These are phyloP conservation scores for Aspergillus piperis DNA, from an alignment of 2,329 filamentous ascomycete species.

Conservation along the genomic window DNA sequence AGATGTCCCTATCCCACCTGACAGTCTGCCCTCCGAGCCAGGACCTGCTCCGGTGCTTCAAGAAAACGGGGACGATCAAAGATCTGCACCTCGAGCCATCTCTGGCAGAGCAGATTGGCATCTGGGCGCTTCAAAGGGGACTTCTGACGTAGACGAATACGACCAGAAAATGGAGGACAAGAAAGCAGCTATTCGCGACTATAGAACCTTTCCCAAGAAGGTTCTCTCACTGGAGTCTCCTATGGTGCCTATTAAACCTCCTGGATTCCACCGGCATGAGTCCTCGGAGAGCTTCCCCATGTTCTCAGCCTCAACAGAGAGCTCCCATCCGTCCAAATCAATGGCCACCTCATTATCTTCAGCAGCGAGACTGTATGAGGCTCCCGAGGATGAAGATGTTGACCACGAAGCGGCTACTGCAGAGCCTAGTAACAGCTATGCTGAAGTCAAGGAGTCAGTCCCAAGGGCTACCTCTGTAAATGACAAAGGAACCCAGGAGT, in stretches of 20 bases:
- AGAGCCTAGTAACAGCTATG: constrained; percentile 1
- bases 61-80: constrained; percentile 33
- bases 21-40: constrained; percentile 27
- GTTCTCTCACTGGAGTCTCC: constrained; percentile 52
- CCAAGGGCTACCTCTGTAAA: constrained; percentile 16
- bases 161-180: constrained; percentile 45
- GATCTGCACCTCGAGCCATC: constrained; percentile 46
- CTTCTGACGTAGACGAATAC: constrained; percentile 40
- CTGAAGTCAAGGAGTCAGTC: constrained; percentile 12
- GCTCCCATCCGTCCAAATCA: constrained; percentile 56
- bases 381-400: constrained; percentile 21
- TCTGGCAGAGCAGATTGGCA: constrained; percentile 42
- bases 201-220: constrained; percentile 52
- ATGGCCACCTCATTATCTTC: constrained; percentile 53
- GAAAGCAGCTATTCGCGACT: constrained; percentile 49
- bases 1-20: constrained; percentile 21
- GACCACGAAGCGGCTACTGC: constrained; percentile 23
- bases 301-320: constrained; percentile 63
- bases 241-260: constrained; percentile 31
- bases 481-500: constrained; percentile 23
- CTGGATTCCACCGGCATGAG: constrained; percentile 53
- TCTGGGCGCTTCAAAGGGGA: constrained; percentile 28
- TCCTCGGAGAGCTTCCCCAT: constrained; percentile 65
- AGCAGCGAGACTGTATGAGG: constrained; percentile 28
- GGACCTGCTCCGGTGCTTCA: constrained; percentile 24